Conservation (phyloP, 73 alveolate species). For the Vitrella brassicaformis region DNA sequence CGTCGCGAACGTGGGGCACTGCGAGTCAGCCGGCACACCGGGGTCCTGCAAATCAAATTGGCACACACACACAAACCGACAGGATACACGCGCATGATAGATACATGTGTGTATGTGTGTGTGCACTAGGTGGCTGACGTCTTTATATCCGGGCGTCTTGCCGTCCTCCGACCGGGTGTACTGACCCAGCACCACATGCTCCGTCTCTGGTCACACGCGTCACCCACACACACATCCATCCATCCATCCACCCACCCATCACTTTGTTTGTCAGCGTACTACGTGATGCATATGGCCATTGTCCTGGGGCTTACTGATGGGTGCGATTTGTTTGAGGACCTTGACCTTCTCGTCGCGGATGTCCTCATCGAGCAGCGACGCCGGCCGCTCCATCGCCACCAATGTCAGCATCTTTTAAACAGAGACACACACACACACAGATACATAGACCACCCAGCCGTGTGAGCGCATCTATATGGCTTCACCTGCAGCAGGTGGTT, state of each 20-base stretch:
- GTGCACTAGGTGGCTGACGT: not conserved
- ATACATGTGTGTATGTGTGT: not conserved
- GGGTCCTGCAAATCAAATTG: conserved; percentile 2
- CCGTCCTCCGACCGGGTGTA: conserved; percentile 6
- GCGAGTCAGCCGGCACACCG: conserved; percentile 7
- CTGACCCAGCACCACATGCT: conserved; percentile 15
- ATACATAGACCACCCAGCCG: too few species aligned
- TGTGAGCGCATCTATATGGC: too few species aligned
- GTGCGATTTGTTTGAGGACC: conserved; percentile 1
- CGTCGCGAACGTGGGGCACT: conserved; percentile 13
- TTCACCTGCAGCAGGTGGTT: conserved; percentile 22
- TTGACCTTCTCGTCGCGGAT: conserved; percentile 10
- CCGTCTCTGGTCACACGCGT: not conserved
- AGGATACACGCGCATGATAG: not conserved
- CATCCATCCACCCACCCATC: too few species aligned
- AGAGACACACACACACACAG: too few species aligned
- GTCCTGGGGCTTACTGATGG: not conserved
- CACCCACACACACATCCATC: too few species aligned
- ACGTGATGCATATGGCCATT: not conserved
- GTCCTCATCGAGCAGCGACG: not conserved
- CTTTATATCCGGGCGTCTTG: conserved; percentile 13
- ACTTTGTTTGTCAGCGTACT: not conserved
- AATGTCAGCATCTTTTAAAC: conserved; percentile 15
- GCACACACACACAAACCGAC: not conserved
- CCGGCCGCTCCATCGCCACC: conserved; percentile 18